These are phyloP conservation scores for Ceratobasidium theobromae DNA, from an alignment of 1,284 basidiomycete genomes.

Conservation along the genomic window DNA sequence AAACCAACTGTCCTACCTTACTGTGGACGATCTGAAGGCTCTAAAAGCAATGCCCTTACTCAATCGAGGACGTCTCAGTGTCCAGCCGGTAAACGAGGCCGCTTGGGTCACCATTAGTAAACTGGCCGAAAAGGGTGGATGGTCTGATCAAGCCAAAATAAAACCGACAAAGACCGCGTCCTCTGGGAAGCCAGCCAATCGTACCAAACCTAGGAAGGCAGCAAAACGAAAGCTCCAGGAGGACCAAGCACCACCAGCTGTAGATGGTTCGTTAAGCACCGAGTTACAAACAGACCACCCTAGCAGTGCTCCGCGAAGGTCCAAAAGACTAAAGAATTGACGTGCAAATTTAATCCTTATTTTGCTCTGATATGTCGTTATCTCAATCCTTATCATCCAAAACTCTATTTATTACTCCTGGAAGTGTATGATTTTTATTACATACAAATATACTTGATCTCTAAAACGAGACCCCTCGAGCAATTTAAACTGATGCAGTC, in stretches of 20 bases:
- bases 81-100: constrained; percentile 71
- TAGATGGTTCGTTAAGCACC: no score
- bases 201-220: background rate
- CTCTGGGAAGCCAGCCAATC: background rate
- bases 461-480: no score
- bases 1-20: constrained; percentile 40
- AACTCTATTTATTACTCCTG: background rate
- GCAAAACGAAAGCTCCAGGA: background rate
- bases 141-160: constrained; percentile 39
- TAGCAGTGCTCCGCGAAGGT: background rate
- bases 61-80: constrained; percentile 81
- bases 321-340: background rate
- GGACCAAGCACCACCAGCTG: no score
- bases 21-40: constrained; percentile 41
- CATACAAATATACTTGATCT: no score
- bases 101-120: constrained; percentile 70
- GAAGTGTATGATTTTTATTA: no score
- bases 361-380: background rate
- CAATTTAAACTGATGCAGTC: no score
- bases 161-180: background rate
- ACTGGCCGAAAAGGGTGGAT: constrained; percentile 69
- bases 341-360: background rate
- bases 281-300: background rate
- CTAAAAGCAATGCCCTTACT: constrained; percentile 77
- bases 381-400: background rate